Base-by-base conservation (phyloP, 129 eudicot species). In the Erigeron canadensis region DNA sequence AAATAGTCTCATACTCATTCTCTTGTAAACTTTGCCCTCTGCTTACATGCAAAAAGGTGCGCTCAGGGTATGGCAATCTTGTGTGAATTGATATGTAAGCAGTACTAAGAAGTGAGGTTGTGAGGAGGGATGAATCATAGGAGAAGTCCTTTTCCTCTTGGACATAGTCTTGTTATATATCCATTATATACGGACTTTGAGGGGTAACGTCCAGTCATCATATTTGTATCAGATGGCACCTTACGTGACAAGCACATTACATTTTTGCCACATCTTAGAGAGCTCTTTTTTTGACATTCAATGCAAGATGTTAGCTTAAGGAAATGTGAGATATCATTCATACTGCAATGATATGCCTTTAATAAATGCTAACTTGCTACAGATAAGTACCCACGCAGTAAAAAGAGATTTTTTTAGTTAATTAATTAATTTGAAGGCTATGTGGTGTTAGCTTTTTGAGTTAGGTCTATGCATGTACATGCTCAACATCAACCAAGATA, bases 141-240 rank as follows among this genome's bases (percentile, higher is more conserved):
- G 15, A 50, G 56, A 50, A 50, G 19, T 50, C 56, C 56, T 50
- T 50, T 50, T 50, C 12, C 56, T 50, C 56, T 12, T 50, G 5
- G 56, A 50, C 56, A n/a, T 50, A n/a, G 17, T 50, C 56, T 28
- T 28, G 34, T 50, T 50, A 50, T 50, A 50, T 50, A n/a, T 50
- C 56, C 15, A 50, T 50, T 50, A 12, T n/a, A n/a, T 5, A 15
- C 56, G 17, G 15, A 18, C 56, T 50, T 50, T 13, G 56, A 50
- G 56, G 1, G 56, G 56, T 15, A 50, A 50, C 13, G 15, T 50
- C 16, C 56, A 50, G 15, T 6, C 55, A 50, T 18, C 7, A 50
- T 18, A 8, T 18, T 41, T 57, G n/a, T 57, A 71, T 57, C 56
- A 71, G 67, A 43, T 42, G 66, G 57, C 66, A 57, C 57, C 57